Conservation (phyloP, 2,329 filamentous ascomycete species). For the Trichoderma atroviride region DNA sequence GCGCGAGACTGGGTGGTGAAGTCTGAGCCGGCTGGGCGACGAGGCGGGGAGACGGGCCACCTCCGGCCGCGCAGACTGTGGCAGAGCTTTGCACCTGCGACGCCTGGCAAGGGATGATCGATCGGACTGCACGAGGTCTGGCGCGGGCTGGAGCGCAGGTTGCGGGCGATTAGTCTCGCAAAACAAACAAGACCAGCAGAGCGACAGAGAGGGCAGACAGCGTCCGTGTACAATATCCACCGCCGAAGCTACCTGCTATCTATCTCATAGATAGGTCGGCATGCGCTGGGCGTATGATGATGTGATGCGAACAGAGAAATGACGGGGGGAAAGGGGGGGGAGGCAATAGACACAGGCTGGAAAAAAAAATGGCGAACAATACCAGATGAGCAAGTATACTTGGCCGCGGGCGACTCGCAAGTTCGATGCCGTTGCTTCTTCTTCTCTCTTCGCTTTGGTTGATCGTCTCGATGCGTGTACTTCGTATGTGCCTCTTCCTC, state of each 20-base stretch:
- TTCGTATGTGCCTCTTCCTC: constrained; percentile 1
- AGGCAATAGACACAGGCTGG: neutral
- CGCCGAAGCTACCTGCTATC: neutral
- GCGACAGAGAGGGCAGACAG: neutral
- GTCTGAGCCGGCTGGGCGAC: constrained; percentile 12
- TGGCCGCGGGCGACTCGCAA: neutral
- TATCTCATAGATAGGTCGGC: neutral
- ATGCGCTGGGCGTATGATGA: constrained; percentile 4
- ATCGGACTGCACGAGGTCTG: constrained; percentile 19
- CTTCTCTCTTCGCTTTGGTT: neutral
- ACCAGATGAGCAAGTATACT: constrained; percentile 9
- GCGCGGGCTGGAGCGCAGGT: constrained; percentile 17
- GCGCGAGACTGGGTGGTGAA: constrained; percentile 9
- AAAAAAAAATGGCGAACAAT: constrained; percentile 11
- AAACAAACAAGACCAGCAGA: constrained; percentile 9
- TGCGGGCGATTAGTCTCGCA: constrained; percentile 19
- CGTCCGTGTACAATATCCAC: constrained; percentile 10
- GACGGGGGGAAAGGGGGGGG: neutral
- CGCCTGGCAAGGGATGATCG: constrained; percentile 8
- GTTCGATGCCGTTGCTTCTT: constrained; percentile 1
- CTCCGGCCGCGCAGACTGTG: constrained; percentile 12
- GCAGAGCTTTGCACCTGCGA: constrained; percentile 11
- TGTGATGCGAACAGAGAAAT: constrained; percentile 7
- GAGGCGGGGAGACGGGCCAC: constrained; percentile 20
- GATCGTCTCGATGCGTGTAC: constrained; percentile 4